phyloP scores from a whole-genome alignment of 1,139 yeast genomes.

The Lodderomyces orthopsilosis region DNA sequence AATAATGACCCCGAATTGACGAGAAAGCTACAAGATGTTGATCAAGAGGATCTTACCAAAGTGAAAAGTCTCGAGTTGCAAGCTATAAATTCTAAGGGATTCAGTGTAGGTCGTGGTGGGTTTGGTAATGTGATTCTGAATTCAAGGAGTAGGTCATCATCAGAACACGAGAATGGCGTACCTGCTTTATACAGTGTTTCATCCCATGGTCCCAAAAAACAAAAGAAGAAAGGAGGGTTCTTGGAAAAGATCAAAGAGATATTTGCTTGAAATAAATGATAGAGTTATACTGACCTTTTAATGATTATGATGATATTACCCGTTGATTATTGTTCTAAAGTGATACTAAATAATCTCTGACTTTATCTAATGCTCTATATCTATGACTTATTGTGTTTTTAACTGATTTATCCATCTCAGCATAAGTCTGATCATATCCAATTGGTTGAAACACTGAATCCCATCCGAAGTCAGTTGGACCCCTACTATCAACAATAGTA shows the following conservation, averaged over 20 bases:
- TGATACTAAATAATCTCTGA: conserved; percentile 54
- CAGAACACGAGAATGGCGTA: conserved; percentile 10
- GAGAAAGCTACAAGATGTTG: conserved; percentile 71
- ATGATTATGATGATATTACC: not conserved
- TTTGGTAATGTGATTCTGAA: conserved; percentile 44
- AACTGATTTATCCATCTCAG: conserved; percentile 77
- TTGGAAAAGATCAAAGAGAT: conserved; percentile 32
- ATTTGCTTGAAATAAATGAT: conserved; percentile 16
- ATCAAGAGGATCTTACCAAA: conserved; percentile 18
- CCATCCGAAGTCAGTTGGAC: conserved; percentile 89
- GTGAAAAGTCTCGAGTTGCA: conserved; percentile 23
- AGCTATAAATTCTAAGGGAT: conserved; percentile 39
- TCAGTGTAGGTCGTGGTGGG: conserved; percentile 48
- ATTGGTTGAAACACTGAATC: conserved; percentile 84
- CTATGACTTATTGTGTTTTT: conserved; percentile 89
- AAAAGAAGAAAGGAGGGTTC: conserved; percentile 24
- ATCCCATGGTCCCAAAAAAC: conserved; percentile 23
- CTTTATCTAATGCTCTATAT: conserved; percentile 72
- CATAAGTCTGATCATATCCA: conserved; percentile 72
- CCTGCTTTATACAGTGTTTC: conserved; percentile 26
- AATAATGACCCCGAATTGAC: conserved; percentile 62
- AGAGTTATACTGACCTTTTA: not conserved
- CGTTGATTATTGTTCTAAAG: conserved; percentile 4
- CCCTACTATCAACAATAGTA: conserved; percentile 70
- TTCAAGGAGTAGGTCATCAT: conserved; percentile 7